These are phyloP conservation scores for Mrakia gelida DNA, from an alignment of 768 basidiomycete species.

Conservation along the genomic window DNA sequence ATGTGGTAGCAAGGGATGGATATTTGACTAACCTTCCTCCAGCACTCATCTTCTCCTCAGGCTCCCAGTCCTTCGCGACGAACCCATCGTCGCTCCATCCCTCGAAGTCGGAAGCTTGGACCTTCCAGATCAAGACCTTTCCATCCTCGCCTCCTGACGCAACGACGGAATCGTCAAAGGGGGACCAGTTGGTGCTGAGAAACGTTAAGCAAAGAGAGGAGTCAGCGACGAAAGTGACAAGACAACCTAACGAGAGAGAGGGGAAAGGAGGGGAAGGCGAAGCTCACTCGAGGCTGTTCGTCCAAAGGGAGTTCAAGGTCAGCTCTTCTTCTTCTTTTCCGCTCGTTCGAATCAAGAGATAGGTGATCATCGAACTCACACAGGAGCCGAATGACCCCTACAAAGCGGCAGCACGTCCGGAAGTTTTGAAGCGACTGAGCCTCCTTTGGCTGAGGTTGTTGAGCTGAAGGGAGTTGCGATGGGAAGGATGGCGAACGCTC, in stretches of 20 bases:
- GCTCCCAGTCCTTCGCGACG: conserved; percentile 63
- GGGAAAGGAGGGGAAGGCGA: neutral
- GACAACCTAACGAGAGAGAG: neutral
- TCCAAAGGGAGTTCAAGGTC: conserved; percentile 55
- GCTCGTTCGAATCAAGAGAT: neutral
- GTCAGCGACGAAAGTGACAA: neutral
- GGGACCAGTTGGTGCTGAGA: conserved; percentile 82
- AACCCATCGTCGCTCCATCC: conserved; percentile 55
- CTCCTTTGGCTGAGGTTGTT: conserved; percentile 49
- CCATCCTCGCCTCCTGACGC: conserved; percentile 93
- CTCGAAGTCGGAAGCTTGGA: conserved; percentile 66
- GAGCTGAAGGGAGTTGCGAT: conserved; percentile 57
- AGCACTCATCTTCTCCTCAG: conserved; percentile 47
- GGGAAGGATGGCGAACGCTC: conserved; percentile 87
- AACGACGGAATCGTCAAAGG: conserved; percentile 83
- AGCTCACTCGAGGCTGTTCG: conserved; percentile 54
- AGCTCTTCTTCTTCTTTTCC: neutral
- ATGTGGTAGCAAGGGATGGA: no score
- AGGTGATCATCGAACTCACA: conserved; percentile 25
- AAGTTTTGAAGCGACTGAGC: conserved; percentile 63
- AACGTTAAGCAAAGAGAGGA: neutral
- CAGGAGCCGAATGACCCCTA: conserved; percentile 56
- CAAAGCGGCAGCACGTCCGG: conserved; percentile 91
- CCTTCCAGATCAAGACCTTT: conserved; percentile 86
- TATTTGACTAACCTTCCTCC: conserved; percentile 41